These are phyloP conservation scores for Hemisphaericaspora xylanilytica DNA, from an alignment of 1,139 yeast species.

Conservation along the genomic window DNA sequence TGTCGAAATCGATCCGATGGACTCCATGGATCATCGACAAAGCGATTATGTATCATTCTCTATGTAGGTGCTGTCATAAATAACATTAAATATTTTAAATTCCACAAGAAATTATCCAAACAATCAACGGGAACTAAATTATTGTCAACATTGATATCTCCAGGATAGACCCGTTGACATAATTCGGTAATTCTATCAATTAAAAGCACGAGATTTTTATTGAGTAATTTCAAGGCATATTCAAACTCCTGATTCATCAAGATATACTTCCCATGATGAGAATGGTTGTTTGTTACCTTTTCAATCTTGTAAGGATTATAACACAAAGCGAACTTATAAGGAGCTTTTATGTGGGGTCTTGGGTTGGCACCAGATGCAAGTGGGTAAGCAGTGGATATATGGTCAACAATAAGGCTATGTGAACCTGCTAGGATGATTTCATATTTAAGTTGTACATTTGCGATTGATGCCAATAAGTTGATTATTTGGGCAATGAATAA, in stretches of 20 bases:
- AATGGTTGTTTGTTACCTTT: conserved; percentile 11
- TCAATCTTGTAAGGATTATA: conserved; percentile 27
- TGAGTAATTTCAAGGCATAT: conserved; percentile 32
- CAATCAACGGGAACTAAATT: conserved; percentile 38
- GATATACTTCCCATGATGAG: conserved; percentile 10
- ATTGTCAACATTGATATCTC: conserved; percentile 12
- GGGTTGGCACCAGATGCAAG: background rate
- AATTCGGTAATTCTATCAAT: conserved; percentile 23
- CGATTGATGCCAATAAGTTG: conserved; percentile 22
- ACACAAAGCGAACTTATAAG: conserved; percentile 25
- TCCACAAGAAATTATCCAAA: conserved; percentile 45
- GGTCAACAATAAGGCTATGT: conserved; percentile 27
- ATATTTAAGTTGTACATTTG: conserved; percentile 28
- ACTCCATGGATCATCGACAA: too few species aligned
- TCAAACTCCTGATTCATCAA: conserved; percentile 33
- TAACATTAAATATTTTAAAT: conserved; percentile 35
- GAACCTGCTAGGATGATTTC: conserved; percentile 26
- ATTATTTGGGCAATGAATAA: conserved; percentile 31
- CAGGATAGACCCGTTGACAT: conserved; percentile 17
- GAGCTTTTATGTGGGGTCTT: background rate
- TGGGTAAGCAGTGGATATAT: conserved; percentile 18
- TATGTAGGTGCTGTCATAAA: conserved; percentile 32
- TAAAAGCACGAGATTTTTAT: conserved; percentile 30
- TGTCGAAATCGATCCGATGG: too few species aligned
- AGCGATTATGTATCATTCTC: too few species aligned